Base-by-base conservation (phyloP, 1,139 yeast genomes). In the Taphrina populina region DNA sequence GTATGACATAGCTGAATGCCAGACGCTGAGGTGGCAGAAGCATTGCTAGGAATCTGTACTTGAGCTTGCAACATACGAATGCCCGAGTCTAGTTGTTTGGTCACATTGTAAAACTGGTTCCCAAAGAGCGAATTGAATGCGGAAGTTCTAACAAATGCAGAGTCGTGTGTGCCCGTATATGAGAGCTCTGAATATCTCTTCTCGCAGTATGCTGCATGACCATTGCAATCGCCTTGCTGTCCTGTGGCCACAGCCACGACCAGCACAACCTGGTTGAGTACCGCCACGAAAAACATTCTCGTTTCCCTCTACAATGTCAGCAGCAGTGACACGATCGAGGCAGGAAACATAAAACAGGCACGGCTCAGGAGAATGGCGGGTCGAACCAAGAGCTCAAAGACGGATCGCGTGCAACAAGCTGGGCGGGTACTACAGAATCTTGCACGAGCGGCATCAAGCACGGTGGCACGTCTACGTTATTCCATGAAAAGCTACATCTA, bases 1-100 rank as follows among this genome's bases (percentile, higher is more conserved):
- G 52, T 37, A 36, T 46, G 52, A 35, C 52, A 46, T 26, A 46
- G 34, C 19, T 35, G 26, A 10, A 46, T 46, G 4, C 49, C 49
- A n/a, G 39, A 20, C 3, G 39, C 19, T 6, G 11, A 11, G 2
- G 43, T 5, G n/a, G 24, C 11, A 6, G 15, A 17, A 10, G 30
- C 13, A 17, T 19, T 20, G 1, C 13, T 13, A 15, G 45, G 17
- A 13, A 19, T 11, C 30, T 44, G 49, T 6, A 33, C 49, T 20
- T 44, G 49, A 23, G 13, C 17, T 34, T 46, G 52, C 34, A 46
- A 20, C 40, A 46, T 32, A 4, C 52, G 20, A 13, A 46, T 15
- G 4, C 52, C 52, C 15, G 36, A 26, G 27, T 46, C 19, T n/a
- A 46, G 35, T 17, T 46, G 52, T 10, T 32, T 35, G 26, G 52